Evolutionary conservation across 129 eudicot genomes (phyloP), one percentile per base, ranked within the genome.

Genomic region (Artemisia tridentata): DNA sequence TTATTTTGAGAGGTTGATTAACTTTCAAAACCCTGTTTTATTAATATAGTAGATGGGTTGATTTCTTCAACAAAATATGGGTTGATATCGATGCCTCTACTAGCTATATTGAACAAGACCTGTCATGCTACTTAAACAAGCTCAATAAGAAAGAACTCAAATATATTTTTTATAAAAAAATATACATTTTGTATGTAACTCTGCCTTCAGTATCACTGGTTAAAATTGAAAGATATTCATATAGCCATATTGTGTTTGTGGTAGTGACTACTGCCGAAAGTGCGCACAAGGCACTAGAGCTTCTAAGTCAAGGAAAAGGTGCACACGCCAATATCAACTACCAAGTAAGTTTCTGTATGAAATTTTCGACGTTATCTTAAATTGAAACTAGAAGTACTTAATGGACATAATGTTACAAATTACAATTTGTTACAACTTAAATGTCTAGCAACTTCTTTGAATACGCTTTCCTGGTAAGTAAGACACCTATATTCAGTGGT

Each of bases 231-330:
- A 59, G 19, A 9, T 57, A 71, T 12, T 34, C 14, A 45, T 45
- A 65, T 19, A 23, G 18, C 18, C 23, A 27, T 71, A 41, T 53
- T 77, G 59, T 71, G 19, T 72, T 62, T 52, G 67, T 51, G 72
- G 72, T 80, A 84, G 93, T 87, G 64, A 84, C 85, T 53, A 78
- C 85, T 29, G 93, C 81, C 38, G 85, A 84, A 46, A 79, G 76
- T 14, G 89, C 85, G 45, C 86, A 77, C 18, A 84, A 78, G 73
- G 93, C 93, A 29, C 79, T 87, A 82, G 87, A 84, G 67, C 71
- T 81, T 45, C 73, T 87, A 68, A 87, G 93, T 48, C 78, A 83
- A 49, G 82, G 72, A 66, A 80, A 76, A 63, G 79, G 65, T 58
- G 65, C 75, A 23, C 72, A 46, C 17, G n/a, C 65, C 45, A 38